Evolutionary conservation across 2,329 filamentous ascomycete genomes (phyloP), one percentile per base, ranked within the genome.

Genomic region (Talaromyces islandicus): DNA sequence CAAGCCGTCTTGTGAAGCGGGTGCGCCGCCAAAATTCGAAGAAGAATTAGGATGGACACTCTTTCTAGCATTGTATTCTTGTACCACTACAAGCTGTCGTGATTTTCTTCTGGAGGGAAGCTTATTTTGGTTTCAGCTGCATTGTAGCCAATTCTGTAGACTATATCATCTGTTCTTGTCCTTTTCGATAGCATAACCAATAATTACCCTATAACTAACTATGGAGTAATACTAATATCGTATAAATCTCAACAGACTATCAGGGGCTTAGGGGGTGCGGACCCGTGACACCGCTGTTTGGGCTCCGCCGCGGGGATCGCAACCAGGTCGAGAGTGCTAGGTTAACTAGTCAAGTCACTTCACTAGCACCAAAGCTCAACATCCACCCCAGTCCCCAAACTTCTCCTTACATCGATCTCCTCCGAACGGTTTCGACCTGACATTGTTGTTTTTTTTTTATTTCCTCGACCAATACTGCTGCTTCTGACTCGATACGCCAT

Each of bases 401-500:
- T n/a, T 29, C 48, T 24, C 48, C 27, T 52, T 27, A 4, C 48
- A 46, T 46, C 43, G 43, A 46, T 52, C 48, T 11, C 43, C 14
- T 52, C 24, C 30, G 48, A 52, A 29, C 10, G 25, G 12, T n/a
- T 21, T 29, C 25, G 25, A 52, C 48, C 17, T 6, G 3, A 27
- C 25, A 6, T 27, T 27, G 25, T 27, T 27, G 25, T 27, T 27
- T 27, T 27, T 27, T 27, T 27, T 27, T 27, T 6, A 27, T 58
- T 24, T 30, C 14, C 59, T 35, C 51, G 54, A 29, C 59, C 59
- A 56, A 51, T 58, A 63, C 64, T 62, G 65, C 78, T 84, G 64
- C 19, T 11, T 24, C 19, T 14, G 48, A 52, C 48, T 29, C 27
- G 25, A 52, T 52, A 19, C 48, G 48, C 19, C 80, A 97, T 97